A percentile compares a stretch with the other conserved stretches of the same genome.
Evolutionary conservation across 192 early-diverging fungal species (phyloP).

Genomic region (Spizellomyces sp.): DNA sequence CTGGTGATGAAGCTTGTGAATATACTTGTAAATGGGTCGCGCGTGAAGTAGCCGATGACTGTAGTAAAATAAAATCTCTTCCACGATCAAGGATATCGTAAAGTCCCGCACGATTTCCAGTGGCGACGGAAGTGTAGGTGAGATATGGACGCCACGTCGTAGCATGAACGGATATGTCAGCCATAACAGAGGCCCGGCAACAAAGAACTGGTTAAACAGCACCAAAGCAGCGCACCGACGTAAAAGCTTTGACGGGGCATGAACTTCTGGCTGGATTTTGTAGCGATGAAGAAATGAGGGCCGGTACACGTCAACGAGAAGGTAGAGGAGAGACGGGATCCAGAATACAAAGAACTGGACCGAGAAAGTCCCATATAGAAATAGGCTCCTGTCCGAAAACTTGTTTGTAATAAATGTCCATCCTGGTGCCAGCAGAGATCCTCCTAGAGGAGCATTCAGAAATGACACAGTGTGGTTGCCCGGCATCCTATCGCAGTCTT

Average conservation of each 20-base stretch:
- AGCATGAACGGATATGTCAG: conserved; percentile 13
- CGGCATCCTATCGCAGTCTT: no score
- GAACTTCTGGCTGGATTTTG: conserved; percentile 15
- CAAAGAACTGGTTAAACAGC: conserved; percentile 16
- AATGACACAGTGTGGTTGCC: neutral
- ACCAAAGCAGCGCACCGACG: conserved; percentile 13
- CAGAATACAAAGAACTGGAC: conserved; percentile 24
- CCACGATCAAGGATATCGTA: conserved; percentile 76
- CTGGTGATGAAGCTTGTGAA: conserved; percentile 96
- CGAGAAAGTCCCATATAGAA: conserved; percentile 10
- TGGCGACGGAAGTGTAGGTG: neutral
- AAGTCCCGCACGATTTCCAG: conserved; percentile 33
- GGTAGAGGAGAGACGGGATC: conserved; percentile 9
- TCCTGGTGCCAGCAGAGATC: neutral
- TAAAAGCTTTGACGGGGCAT: neutral
- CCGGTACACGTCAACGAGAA: conserved; percentile 16
- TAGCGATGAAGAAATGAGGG: conserved; percentile 1
- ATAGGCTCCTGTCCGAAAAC: conserved; percentile 11
- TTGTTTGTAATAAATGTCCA: conserved; percentile 5
- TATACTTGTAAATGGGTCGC: conserved; percentile 80
- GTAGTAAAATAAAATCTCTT: conserved; percentile 93
- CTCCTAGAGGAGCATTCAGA: conserved; percentile 4
- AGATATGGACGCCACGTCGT: neutral
- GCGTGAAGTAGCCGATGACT: conserved; percentile 87
- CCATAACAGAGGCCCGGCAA: neutral